Base-by-base conservation (phyloP, 2,329 filamentous ascomycete species). In the Passalora sequoiae region DNA sequence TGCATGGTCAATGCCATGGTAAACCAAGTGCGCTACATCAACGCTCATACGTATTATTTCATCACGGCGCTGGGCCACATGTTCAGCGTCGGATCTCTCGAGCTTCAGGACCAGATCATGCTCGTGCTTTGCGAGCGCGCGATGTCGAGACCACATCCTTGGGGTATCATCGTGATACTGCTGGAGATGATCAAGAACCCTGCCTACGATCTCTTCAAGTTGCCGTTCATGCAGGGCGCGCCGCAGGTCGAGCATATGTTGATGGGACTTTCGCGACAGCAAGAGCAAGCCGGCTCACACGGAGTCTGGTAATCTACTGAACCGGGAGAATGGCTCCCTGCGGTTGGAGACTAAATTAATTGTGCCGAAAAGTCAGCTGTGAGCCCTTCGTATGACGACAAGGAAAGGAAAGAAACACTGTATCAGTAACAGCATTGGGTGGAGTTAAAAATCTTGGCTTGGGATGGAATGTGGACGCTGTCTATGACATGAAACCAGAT, bases 131-230 rank as follows among this genome's bases (percentile, higher is more conserved):
- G 96, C 27, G 92, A 98, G 73, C 81, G 92, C 37, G 79, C 94
- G 47, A 85, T 88, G 16, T 88, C 87, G 64, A 88, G 89, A 69
- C 91, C 91, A 40, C 91, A 97, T 64, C 91, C 94, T 13, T 97
- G 91, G 91, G 94, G 94, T 9, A 71, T 98, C 31, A 83, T 96
- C 63, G 83, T 89, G 50, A 91, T 89, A 25, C 77, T 94, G 49
- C 71, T 92, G 51, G 92, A 97, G 70, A 76, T 98, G 44, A 75
- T 94, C 55, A 94, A 94, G 73, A 96, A 94, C 63, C 83, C 86
- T 41, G 86, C 82, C 61, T 94, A 91, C 66, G 81, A 81, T 60
- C 94, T 98, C 73, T 97, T 94, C 72, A 86, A 92, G 38, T 75
- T 95, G 54, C 86, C 87, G 19, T 96, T 94, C 59, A 86, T 97